Evolutionary conservation across 441 rosid genomes (phyloP).

Genomic region (Euphorbia celastroides): DNA sequence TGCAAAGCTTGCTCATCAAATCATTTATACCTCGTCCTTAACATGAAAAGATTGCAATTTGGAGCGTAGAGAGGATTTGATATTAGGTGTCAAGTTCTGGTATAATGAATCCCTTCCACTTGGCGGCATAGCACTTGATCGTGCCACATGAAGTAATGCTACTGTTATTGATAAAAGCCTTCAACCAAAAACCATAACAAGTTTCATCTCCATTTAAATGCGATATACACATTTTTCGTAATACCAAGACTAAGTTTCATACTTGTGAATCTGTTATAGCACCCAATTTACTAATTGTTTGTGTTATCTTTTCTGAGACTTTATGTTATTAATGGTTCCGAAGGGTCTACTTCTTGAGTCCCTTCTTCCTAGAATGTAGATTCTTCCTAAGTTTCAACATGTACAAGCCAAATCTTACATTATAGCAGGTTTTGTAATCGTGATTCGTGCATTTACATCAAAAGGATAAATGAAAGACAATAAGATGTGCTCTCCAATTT

Average conservation of each 20-base stretch:
- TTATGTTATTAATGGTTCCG: too few relatives aligned
- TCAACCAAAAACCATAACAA: background rate
- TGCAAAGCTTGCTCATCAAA: background rate
- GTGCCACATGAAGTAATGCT: constrained; percentile 52
- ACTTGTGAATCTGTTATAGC: too few relatives aligned
- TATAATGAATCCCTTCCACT: constrained; percentile 84
- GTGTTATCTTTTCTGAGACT: too few relatives aligned
- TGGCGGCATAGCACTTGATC: constrained; percentile 83
- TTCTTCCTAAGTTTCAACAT: too few relatives aligned
- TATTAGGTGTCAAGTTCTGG: constrained; percentile 84
- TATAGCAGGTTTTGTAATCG: too few relatives aligned
- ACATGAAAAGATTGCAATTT: constrained; percentile 62
- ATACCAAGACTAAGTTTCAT: background rate
- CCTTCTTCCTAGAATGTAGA: too few relatives aligned
- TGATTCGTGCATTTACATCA: background rate
- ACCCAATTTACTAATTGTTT: too few relatives aligned
- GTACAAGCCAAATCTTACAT: too few relatives aligned
- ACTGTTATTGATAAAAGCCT: constrained; percentile 7
- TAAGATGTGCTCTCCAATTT: background rate
- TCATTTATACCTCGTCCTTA: constrained; percentile 45
- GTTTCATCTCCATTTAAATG: too few relatives aligned
- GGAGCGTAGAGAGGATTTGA: constrained; percentile 75
- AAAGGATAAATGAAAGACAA: background rate
- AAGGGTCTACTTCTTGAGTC: too few relatives aligned
- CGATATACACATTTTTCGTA: background rate